Evolutionary conservation across 805 yeast species (phyloP).

Genomic region (Yamadazyma kitorensis): DNA sequence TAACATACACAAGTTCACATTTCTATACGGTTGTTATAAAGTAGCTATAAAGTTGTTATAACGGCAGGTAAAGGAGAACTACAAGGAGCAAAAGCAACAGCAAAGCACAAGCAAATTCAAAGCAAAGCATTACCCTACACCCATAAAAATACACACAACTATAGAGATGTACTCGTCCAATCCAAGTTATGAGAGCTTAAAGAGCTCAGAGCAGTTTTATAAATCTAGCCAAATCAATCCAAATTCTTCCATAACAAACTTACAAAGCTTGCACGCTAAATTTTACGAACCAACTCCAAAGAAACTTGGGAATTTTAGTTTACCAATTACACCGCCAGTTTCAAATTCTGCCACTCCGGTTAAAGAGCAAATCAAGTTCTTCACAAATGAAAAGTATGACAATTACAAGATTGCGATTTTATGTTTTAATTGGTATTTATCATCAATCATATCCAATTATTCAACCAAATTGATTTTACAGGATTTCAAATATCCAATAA

Average conservation of each 20-base stretch:
- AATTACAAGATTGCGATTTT: conserved; percentile 20
- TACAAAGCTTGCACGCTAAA: conserved; percentile 20
- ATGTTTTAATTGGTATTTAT: conserved; percentile 77
- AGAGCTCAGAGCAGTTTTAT: conserved; percentile 3
- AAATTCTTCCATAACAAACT: conserved; percentile 33
- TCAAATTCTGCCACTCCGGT: conserved; percentile 32
- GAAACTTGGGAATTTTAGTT: conserved; percentile 17
- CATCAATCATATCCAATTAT: conserved; percentile 78
- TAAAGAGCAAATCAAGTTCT: conserved; percentile 13
- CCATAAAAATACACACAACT: too few relatives aligned
- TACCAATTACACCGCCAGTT: conserved; percentile 34
- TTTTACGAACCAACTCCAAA: conserved; percentile 13
- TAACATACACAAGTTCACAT: too few relatives aligned
- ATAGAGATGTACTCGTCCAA: conserved; percentile 13
- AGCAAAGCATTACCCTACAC: too few relatives aligned
- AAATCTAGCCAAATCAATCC: conserved; percentile 27
- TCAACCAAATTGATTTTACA: conserved; percentile 74
- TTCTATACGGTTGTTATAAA: too few relatives aligned
- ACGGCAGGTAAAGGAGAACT: too few relatives aligned
- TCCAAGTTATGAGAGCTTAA: conserved; percentile 13
- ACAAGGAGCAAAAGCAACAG: too few relatives aligned
- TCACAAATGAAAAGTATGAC: not conserved
- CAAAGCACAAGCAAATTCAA: too few relatives aligned
- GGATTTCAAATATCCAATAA: conserved; percentile 75
- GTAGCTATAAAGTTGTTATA: too few relatives aligned